phyloP scores from a whole-genome alignment of 495 filamentous ascomycete species.

The Hyphodiscus hymeniophilus region DNA sequence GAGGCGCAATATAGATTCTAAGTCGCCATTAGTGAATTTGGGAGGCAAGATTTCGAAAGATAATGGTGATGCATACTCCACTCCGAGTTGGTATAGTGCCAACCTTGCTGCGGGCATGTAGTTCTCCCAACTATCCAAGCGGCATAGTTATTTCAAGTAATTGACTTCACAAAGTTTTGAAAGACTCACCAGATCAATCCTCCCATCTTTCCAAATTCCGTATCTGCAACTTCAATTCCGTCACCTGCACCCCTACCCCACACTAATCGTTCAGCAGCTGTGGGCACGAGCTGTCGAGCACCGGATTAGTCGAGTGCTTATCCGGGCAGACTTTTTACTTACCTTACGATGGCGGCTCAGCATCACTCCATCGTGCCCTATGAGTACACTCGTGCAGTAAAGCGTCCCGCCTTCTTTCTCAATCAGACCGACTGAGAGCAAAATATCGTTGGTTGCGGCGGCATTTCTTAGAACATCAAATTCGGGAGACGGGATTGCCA shows the following conservation, averaged over 20 bases:
- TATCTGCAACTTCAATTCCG: slow-evolving; percentile 31
- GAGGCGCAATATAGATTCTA: slow-evolving; percentile 34
- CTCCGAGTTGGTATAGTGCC: slow-evolving; percentile 33
- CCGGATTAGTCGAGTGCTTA: no score
- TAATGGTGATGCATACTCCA: slow-evolving; percentile 30
- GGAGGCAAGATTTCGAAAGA: no score
- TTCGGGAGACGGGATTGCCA: slow-evolving; percentile 29
- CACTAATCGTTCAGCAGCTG: slow-evolving; percentile 31
- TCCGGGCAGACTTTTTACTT: no score
- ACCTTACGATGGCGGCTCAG: slow-evolving; percentile 33
- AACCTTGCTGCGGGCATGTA: slow-evolving; percentile 36
- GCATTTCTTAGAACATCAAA: slow-evolving; percentile 26
- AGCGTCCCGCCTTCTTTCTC: slow-evolving; percentile 35
- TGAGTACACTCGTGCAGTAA: slow-evolving; percentile 31
- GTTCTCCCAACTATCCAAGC: slow-evolving; percentile 30
- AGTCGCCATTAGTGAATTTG: no score
- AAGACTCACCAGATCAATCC: slow-evolving; percentile 31
- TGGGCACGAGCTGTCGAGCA: slow-evolving; percentile 34
- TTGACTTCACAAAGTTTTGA: no score
- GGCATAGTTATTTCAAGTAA: neutral
- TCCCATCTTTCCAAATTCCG: slow-evolving; percentile 33
- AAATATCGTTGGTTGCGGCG: slow-evolving; percentile 27
- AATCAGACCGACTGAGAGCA: slow-evolving; percentile 32
- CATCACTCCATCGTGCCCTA: slow-evolving; percentile 28
- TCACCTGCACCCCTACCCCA: slow-evolving; percentile 36